These are phyloP conservation scores for Eucalyptus tenuipes DNA, from an alignment of 345 rosid genomes.

Conservation along the genomic window DNA sequence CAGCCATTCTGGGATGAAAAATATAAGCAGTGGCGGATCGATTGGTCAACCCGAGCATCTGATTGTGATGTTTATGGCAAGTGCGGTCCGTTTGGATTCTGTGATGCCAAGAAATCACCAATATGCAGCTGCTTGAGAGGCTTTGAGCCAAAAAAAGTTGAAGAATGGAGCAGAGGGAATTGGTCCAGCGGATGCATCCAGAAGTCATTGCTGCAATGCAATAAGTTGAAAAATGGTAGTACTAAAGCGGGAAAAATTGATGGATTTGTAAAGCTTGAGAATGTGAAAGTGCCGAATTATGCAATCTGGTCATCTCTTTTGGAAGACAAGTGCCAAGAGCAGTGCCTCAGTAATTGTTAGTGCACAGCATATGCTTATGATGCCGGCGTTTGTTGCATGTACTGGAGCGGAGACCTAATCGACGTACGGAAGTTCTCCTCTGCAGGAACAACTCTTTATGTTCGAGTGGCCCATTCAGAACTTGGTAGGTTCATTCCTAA, in stretches of 20 bases:
- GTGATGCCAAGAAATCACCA: neutral
- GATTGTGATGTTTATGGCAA: conserved; percentile 9
- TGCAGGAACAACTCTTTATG: neutral
- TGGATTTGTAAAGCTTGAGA: neutral
- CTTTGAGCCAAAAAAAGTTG: neutral
- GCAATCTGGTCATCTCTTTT: neutral
- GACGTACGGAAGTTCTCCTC: neutral
- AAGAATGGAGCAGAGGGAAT: conserved; percentile 11
- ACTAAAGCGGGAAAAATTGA: neutral
- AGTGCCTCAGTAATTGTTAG: conserved; percentile 15
- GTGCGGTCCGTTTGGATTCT: conserved; percentile 10
- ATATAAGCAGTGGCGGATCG: neutral
- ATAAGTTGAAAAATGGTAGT: neutral
- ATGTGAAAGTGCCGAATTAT: conserved; percentile 1
- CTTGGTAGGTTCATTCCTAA: neutral
- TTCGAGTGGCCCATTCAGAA: neutral
- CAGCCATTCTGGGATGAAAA: neutral
- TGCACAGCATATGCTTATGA: conserved; percentile 9
- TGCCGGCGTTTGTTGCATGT: conserved; percentile 6
- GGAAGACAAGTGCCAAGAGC: neutral
- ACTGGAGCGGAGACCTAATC: neutral
- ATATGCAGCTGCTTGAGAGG: conserved; percentile 8
- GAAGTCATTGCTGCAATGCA: conserved; percentile 1
- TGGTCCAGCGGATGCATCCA: conserved; percentile 16
- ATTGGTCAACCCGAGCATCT: neutral